Evolutionary conservation across 495 filamentous ascomycete genomes (phyloP).

Genomic region (Aspergillus mulundensis): DNA sequence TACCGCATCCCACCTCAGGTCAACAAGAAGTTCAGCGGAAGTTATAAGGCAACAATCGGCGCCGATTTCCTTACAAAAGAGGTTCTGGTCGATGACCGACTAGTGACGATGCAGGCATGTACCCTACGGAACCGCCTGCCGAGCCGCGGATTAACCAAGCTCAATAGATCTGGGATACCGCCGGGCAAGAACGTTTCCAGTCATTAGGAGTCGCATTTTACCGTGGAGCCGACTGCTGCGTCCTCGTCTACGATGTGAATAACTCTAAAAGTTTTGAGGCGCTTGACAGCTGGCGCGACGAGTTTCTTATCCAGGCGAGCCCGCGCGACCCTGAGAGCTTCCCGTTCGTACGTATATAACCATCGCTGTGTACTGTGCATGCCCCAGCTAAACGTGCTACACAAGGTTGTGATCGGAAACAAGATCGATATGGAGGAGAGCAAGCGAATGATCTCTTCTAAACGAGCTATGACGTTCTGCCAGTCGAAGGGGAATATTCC

Average conservation of each 20-base stretch:
- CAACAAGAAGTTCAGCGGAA: constrained; percentile 99
- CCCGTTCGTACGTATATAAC: constrained; percentile 75
- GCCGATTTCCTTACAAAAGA: constrained; percentile 99
- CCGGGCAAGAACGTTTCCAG: constrained; percentile 96
- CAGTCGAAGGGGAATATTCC: constrained; percentile 95
- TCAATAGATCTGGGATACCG: constrained; percentile 91
- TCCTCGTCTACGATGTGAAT: constrained; percentile 97
- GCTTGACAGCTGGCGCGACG: constrained; percentile 96
- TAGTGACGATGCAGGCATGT: constrained; percentile 96
- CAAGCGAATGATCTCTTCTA: constrained; percentile 92
- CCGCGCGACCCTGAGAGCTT: constrained; percentile 96
- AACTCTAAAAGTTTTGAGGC: constrained; percentile 99
- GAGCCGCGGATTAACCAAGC: constrained; percentile 18
- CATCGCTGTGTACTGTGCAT: neutral
- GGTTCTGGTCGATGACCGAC: constrained; percentile 91
- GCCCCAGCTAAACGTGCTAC: neutral
- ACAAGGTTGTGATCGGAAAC: constrained; percentile 87
- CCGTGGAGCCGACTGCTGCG: constrained; percentile 96
- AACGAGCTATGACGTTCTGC: constrained; percentile 95
- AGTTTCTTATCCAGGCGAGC: constrained; percentile 96
- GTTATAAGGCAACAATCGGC: constrained; percentile 99
- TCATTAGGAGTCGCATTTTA: constrained; percentile 98
- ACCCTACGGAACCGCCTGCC: neutral
- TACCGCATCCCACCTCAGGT: constrained; percentile 53
- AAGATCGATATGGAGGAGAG: constrained; percentile 99